Conservation (phyloP, 345 rosid species). For the Capsella bursapastoris region DNA sequence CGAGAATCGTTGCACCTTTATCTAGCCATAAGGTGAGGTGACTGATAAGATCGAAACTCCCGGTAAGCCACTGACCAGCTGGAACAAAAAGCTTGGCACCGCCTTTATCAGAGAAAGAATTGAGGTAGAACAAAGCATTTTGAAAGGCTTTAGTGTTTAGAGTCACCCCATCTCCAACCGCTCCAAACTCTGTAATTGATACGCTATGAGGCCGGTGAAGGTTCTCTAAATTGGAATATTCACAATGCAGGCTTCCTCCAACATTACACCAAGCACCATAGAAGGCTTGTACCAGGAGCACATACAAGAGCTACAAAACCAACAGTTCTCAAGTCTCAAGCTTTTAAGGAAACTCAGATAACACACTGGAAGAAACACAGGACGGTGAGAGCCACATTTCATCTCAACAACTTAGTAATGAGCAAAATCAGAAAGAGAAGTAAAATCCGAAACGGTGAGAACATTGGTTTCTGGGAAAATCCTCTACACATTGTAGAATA, state of each 20-base stretch:
- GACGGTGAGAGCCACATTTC: constrained; percentile 8
- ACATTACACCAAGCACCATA: constrained; percentile 55
- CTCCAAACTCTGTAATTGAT: constrained; percentile 96
- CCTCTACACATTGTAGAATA: constrained; percentile 19
- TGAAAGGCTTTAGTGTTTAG: constrained; percentile 98
- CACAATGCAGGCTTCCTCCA: constrained; percentile 62
- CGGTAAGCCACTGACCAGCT: constrained; percentile 94
- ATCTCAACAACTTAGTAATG: constrained; percentile 7
- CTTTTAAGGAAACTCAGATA: constrained; percentile 32
- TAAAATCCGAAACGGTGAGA: constrained; percentile 5
- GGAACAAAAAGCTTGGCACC: constrained; percentile 99
- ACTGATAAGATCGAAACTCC: constrained; percentile 95
- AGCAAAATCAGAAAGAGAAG: constrained; percentile 12
- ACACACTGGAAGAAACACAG: neutral
- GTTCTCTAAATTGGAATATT: constrained; percentile 45
- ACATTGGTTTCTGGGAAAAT: neutral
- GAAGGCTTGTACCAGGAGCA: constrained; percentile 68
- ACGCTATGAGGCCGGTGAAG: constrained; percentile 90
- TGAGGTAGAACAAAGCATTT: constrained; percentile 96
- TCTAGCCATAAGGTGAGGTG: constrained; percentile 93
- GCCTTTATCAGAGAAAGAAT: constrained; percentile 94
- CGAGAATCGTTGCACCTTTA: constrained; percentile 88
- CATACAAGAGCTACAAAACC: constrained; percentile 69
- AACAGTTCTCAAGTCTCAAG: constrained; percentile 17
- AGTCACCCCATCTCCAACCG: constrained; percentile 93